Evolutionary conservation across 176 grass and related monocot genomes (phyloP).

Genomic region (Hsuehochloa calcarea): DNA sequence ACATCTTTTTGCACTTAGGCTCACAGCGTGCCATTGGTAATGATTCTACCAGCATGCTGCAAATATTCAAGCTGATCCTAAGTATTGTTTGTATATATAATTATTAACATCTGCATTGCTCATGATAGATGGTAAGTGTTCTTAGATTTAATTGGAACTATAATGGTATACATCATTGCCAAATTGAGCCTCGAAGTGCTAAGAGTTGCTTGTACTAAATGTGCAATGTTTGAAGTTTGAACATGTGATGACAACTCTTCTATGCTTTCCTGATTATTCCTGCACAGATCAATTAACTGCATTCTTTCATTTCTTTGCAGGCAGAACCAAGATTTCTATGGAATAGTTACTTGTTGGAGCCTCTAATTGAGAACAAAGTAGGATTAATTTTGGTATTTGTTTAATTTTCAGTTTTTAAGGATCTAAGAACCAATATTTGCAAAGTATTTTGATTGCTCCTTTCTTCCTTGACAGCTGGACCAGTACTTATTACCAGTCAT

Average conservation of each 20-base stretch:
- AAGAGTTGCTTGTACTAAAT: background rate
- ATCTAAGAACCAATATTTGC: background rate
- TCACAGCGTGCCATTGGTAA: background rate
- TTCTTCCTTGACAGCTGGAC: constrained; percentile 56
- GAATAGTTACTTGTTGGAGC: constrained; percentile 88
- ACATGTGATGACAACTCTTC: background rate
- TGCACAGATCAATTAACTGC: constrained; percentile 9
- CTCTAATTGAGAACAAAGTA: constrained; percentile 86
- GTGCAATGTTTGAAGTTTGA: constrained; percentile 9
- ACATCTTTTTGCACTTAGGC: background rate
- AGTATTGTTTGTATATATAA: background rate
- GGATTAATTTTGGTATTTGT: constrained; percentile 2
- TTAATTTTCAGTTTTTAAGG: background rate
- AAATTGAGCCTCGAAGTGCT: background rate
- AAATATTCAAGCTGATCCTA: background rate
- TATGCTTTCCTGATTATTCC: background rate
- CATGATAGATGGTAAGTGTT: background rate
- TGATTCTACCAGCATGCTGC: background rate
- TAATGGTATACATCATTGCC: background rate
- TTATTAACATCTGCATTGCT: background rate
- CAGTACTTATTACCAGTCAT: constrained; percentile 79
- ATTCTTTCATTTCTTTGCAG: constrained; percentile 38
- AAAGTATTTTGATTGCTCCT: constrained; percentile 26
- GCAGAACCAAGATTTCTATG: constrained; percentile 91
- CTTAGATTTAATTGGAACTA: background rate